Evolutionary conservation across 2,329 filamentous ascomycete species (phyloP).

Genomic region (Paraconiothyrium brasiliense): DNA sequence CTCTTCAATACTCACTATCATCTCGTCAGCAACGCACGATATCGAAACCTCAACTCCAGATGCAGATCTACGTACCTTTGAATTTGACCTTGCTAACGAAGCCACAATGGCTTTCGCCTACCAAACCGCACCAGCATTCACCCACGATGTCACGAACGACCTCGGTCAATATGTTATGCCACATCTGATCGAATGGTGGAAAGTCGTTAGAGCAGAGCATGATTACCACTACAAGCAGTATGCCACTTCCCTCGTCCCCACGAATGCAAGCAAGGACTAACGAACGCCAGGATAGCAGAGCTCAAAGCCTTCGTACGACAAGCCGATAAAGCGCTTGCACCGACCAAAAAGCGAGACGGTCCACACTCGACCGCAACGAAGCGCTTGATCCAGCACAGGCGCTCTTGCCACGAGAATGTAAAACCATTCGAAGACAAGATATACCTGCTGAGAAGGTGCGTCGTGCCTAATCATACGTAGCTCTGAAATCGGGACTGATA

Average conservation of each 20-base stretch:
- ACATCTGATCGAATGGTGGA: neutral
- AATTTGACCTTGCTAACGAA: neutral
- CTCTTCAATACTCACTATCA: neutral
- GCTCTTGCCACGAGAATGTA: neutral
- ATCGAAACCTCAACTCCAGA: neutral
- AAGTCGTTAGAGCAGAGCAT: neutral
- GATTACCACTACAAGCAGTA: neutral
- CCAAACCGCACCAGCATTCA: neutral
- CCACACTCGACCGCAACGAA: neutral
- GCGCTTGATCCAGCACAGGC: neutral
- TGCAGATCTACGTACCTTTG: neutral
- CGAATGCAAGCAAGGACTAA: too few species aligned
- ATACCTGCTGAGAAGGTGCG: neutral
- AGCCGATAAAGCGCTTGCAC: neutral
- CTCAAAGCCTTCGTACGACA: neutral
- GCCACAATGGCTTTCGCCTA: neutral
- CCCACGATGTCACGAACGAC: neutral
- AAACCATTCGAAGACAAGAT: neutral
- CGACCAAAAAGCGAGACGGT: neutral
- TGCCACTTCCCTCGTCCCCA: neutral
- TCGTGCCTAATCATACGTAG: neutral
- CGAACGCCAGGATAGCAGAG: neutral
- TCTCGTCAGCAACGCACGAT: neutral
- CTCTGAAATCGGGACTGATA: neutral
- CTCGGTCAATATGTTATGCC: conserved; percentile 1